Evolutionary conservation across 768 basidiomycete genomes (phyloP), one percentile per base, ranked within the genome.

Genomic region (Galerina marginata): DNA sequence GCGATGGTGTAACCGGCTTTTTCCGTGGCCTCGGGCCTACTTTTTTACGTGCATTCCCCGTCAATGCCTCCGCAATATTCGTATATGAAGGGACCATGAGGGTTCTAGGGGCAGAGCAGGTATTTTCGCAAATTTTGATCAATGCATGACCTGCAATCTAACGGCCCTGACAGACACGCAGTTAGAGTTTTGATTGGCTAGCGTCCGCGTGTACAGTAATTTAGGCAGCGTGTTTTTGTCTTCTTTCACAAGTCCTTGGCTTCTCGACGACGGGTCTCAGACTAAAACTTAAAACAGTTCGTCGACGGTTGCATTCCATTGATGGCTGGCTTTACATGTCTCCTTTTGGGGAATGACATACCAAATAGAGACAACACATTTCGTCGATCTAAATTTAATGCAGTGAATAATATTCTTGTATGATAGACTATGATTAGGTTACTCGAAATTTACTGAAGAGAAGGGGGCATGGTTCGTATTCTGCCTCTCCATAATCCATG

Each of bases 51-150:
- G 89, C 92, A 16, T 90, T 92, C 73, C 92, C 92, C 12, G 83
- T 86, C 0, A 93, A 93, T 70, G 90, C 91, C 0, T 88, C 85
- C 49, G 92, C 91, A 0, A 79, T 90, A 49, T 90, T 90, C 65
- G 91, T 92, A 2, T 93, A 90, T 72, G 91, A 92, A 74, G 88
- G 85, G 42, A 79, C 87, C 26, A 86, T 93, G 85, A 75, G 86
- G 60, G 56, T 77, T 26, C 66, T 90, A 52, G 86, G 84, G 39
- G 89, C 91, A 14, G 88, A 90, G 72, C 82, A 88, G 81, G 88
- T 86, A 65, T 61, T 55, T 58, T 44, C 45, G 36, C 57, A 25
- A 33, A 44, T 48, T 59, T 61, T 51, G 6, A 54, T 57, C 54
- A 60, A 33, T 38, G 37, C 46, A 44, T 58, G 50, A 62, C 46